Percentiles rank a stretch among this genome's conserved stretches.
Conservation (phyloP, 2,329 filamentous ascomycete genomes). For the Aureobasidium subglaciale region DNA sequence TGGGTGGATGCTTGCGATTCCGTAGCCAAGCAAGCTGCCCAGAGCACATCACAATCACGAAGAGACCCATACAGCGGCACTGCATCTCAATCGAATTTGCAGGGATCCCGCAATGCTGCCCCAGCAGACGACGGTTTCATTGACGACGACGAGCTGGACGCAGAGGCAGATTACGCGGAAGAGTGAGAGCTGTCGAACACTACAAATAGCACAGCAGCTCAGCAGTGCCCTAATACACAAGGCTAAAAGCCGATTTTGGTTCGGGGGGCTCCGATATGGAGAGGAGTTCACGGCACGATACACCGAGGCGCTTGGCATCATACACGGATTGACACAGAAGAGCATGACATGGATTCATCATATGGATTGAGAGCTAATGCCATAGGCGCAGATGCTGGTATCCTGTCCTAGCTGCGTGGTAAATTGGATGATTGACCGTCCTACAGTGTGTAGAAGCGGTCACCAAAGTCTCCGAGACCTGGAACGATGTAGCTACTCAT, state of each 20-base stretch:
- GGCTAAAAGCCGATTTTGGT: neutral
- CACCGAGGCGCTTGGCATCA: slow-evolving; percentile 6
- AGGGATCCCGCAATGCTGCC: slow-evolving; percentile 18
- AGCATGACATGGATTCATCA: slow-evolving; percentile 1
- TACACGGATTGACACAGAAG: neutral
- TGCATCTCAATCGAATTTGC: slow-evolving; percentile 16
- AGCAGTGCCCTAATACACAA: neutral
- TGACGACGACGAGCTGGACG: slow-evolving; percentile 30
- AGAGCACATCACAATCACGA: slow-evolving; percentile 19
- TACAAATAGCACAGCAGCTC: neutral
- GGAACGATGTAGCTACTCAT: slow-evolving; percentile 79
- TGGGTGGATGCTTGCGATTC: slow-evolving; percentile 93
- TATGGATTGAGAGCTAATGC: neutral
- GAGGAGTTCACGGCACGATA: slow-evolving; percentile 13
- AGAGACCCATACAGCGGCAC: slow-evolving; percentile 13
- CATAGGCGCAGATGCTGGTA: neutral
- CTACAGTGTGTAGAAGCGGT: slow-evolving; percentile 88
- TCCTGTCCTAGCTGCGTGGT: neutral
- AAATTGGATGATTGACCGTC: neutral
- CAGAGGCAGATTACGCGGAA: slow-evolving; percentile 28
- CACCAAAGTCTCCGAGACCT: slow-evolving; percentile 89
- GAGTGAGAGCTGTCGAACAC: slow-evolving; percentile 19
- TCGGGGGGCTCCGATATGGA: slow-evolving; percentile 10
- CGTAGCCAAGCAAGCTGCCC: slow-evolving; percentile 52
- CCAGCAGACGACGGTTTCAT: slow-evolving; percentile 30